Percentiles rank a stretch among this genome's conserved stretches.
These are phyloP conservation scores for Chrysosporium keratinophilum DNA, from an alignment of 2,329 filamentous ascomycete species.

Conservation along the genomic window DNA sequence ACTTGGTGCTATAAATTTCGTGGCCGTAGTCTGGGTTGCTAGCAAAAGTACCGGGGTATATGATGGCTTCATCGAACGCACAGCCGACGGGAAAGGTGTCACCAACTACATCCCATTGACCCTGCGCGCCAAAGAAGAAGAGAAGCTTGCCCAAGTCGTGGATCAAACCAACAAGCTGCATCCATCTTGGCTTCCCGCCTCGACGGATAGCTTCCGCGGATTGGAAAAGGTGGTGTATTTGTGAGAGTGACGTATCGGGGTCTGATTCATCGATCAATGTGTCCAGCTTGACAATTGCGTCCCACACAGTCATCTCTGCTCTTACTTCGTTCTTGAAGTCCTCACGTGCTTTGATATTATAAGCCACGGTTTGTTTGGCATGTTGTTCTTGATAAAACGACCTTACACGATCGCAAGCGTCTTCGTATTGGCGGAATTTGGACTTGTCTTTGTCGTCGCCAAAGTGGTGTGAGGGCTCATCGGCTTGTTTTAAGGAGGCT, in stretches of 20 bases:
- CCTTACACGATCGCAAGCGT: slow-evolving; percentile 66
- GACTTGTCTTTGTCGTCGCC: slow-evolving; percentile 12
- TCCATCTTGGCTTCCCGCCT: slow-evolving; percentile 41
- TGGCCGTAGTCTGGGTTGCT: slow-evolving; percentile 65
- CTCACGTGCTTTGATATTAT: slow-evolving; percentile 75
- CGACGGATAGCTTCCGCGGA: slow-evolving; percentile 83
- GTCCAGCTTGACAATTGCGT: slow-evolving; percentile 88
- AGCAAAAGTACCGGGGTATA: slow-evolving; percentile 64
- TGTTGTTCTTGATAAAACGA: slow-evolving; percentile 62
- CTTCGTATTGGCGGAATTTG: slow-evolving; percentile 65
- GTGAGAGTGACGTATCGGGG: slow-evolving; percentile 74
- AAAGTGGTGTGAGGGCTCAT: neutral
- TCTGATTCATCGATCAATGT: slow-evolving; percentile 84
- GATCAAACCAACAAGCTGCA: slow-evolving; percentile 30
- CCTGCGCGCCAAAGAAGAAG: slow-evolving; percentile 52
- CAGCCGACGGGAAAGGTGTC: slow-evolving; percentile 41
- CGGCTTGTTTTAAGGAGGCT: slow-evolving; percentile 21
- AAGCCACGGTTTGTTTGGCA: slow-evolving; percentile 45
- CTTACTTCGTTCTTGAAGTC: slow-evolving; percentile 57
- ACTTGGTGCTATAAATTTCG: slow-evolving; percentile 61
- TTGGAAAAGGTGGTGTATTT: slow-evolving; percentile 85
- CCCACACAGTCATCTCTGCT: slow-evolving; percentile 75
- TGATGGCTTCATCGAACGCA: slow-evolving; percentile 56
- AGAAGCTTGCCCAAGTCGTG: slow-evolving; percentile 27
- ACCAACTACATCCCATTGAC: slow-evolving; percentile 90